Base-by-base conservation (phyloP, 129 eudicot species). In the Lonicera japonica region DNA sequence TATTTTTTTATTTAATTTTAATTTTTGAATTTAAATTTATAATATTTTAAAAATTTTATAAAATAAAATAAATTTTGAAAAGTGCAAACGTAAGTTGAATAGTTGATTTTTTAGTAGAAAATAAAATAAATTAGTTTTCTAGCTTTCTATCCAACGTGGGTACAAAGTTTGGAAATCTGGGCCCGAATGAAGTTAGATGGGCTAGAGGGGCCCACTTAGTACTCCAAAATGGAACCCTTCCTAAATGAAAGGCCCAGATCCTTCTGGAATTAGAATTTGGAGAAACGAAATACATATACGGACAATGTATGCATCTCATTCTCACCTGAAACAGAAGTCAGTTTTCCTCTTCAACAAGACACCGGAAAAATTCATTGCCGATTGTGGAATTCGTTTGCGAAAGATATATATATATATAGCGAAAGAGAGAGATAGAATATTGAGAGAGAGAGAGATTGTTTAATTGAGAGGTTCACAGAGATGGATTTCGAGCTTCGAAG, bases 401-500 rank as follows among this genome's bases (percentile, higher is more conserved):
- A 24, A 14, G 11, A 5, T n/a, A 16, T n/a, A 24, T 57, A 57
- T 50, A 47, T 47, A 0, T 34, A 56, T 68, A 38, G 4, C 18
- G 19, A 29, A 18, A 69, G 6, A 62, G 39, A 10, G 13, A 51
- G 20, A 50, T 0, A 22, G n/a, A 5, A 43, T 11, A 59, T 43
- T 14, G 25, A 12, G 10, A 21, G 63, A 46, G 62, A 57, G 48
- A 50, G 8, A 65, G 66, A 16, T n/a, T n/a, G 15, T 50, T 29
- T 19, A 43, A 34, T 34, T 34, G 16, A n/a, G 13, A 46, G 61
- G 43, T 50, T 15, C 0, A 4, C 38, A 8, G 51, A 68, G 25
- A 54, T 90, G 97, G 97, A 90, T 76, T 90, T 86, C 56, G 97
- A 90, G 80, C 65, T 90, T 66, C 64, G 97, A 67, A 83, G 92